phyloP scores from a whole-genome alignment of 2,329 filamentous ascomycete species.

The Alternaria arborescens region DNA sequence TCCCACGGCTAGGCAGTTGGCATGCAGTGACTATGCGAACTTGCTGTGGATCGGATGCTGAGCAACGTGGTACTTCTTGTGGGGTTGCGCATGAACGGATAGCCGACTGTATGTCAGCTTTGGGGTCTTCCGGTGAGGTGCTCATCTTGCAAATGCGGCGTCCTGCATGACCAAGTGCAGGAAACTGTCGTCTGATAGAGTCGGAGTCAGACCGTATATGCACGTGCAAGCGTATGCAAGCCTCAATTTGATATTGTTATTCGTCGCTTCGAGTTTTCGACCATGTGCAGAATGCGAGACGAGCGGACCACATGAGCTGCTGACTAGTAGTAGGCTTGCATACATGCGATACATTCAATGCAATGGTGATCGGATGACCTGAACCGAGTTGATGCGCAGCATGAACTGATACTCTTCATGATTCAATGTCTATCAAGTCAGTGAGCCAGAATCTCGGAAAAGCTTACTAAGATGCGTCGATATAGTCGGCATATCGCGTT shows the following conservation, averaged over 20 bases:
- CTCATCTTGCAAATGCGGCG: slow-evolving; percentile 6
- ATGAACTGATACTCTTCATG: neutral
- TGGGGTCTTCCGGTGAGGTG: slow-evolving; percentile 5
- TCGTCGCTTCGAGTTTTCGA: slow-evolving; percentile 20
- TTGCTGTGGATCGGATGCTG: slow-evolving; percentile 6
- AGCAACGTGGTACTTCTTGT: slow-evolving; percentile 15
- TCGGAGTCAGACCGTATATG: slow-evolving; percentile 13
- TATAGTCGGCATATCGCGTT: neutral
- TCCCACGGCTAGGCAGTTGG: neutral
- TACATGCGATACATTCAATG: neutral
- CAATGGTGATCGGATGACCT: neutral
- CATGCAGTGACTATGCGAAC: slow-evolving; percentile 9
- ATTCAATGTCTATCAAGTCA: neutral
- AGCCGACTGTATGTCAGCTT: slow-evolving; percentile 10
- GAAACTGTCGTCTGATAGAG: slow-evolving; percentile 13
- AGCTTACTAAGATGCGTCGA: neutral
- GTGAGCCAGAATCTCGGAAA: neutral
- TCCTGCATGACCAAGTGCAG: slow-evolving; percentile 13
- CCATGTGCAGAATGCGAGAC: slow-evolving; percentile 7
- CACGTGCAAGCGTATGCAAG: slow-evolving; percentile 5
- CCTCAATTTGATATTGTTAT: slow-evolving; percentile 12
- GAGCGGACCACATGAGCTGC: slow-evolving; percentile 7
- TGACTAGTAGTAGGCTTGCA: slow-evolving; percentile 3
- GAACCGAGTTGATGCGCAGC: neutral
- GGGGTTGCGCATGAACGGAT: slow-evolving; percentile 13